These are phyloP conservation scores for Dimargaris xerosporica DNA, from an alignment of 192 early-diverging fungal species.

Conservation along the genomic window DNA sequence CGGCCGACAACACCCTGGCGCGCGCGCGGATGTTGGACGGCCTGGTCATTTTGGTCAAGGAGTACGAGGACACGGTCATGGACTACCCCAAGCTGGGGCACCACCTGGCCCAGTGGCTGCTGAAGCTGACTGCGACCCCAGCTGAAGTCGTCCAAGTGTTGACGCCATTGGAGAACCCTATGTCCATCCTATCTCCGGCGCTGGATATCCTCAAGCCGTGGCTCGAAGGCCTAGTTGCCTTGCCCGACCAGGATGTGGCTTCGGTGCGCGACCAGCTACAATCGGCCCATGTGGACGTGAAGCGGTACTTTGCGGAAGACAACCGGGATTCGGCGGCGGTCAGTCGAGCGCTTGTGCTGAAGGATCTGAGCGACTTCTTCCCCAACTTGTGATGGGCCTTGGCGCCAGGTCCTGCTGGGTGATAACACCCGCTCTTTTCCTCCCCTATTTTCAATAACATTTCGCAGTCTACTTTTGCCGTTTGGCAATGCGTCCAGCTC, in stretches of 20 bases:
- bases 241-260: slow-evolving; percentile 13
- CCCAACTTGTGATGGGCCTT: slow-evolving; percentile 13
- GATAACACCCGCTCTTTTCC: too few species aligned
- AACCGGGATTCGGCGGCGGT: slow-evolving; percentile 19
- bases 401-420: neutral
- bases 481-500: too few species aligned
- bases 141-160: slow-evolving; percentile 24
- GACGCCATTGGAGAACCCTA: slow-evolving; percentile 19
- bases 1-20: slow-evolving; percentile 26
- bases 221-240: slow-evolving; percentile 15
- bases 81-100: slow-evolving; percentile 56
- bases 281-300: slow-evolving; percentile 22
- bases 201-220: slow-evolving; percentile 18
- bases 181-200: slow-evolving; percentile 14
- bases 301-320: slow-evolving; percentile 20
- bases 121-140: slow-evolving; percentile 33
- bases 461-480: too few species aligned
- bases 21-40: slow-evolving; percentile 31
- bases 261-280: slow-evolving; percentile 18
- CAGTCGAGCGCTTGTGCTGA: slow-evolving; percentile 15
- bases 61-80: slow-evolving; percentile 52
- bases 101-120: slow-evolving; percentile 44
- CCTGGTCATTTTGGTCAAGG: slow-evolving; percentile 34
- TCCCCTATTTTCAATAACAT: too few species aligned
- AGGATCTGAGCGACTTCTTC: slow-evolving; percentile 20